These are phyloP conservation scores for Cryptococcus sp. DNA, from an alignment of 1,284 basidiomycete species.

Conservation along the genomic window DNA sequence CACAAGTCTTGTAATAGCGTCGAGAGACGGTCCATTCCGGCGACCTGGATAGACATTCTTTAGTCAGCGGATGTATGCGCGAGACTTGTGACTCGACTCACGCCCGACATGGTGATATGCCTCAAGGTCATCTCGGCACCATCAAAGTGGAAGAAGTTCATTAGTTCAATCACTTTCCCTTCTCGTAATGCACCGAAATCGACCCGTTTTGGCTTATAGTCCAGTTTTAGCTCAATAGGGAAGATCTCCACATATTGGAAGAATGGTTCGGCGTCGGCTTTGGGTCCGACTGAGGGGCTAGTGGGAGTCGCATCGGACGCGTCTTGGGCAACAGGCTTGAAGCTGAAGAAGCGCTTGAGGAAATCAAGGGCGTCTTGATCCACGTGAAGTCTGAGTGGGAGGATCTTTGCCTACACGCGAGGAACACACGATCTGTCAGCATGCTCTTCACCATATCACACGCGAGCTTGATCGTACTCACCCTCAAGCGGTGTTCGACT, in stretches of 20 bases:
- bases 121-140: slow-evolving; percentile 96
- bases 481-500: slow-evolving; percentile 79
- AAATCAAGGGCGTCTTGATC: slow-evolving; percentile 99
- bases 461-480: slow-evolving; percentile 52
- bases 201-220: slow-evolving; percentile 97
- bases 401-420: slow-evolving; percentile 70
- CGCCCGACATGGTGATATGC: slow-evolving; percentile 86
- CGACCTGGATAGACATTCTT: slow-evolving; percentile 61
- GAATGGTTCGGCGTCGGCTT: slow-evolving; percentile 53
- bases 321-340: slow-evolving; percentile 65
- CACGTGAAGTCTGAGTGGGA: slow-evolving; percentile 88
- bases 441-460: background rate
- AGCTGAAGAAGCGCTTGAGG: slow-evolving; percentile 92
- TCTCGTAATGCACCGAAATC: slow-evolving; percentile 90
- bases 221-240: slow-evolving; percentile 80
- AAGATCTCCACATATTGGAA: slow-evolving; percentile 58
- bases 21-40: slow-evolving; percentile 83
- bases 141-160: slow-evolving; percentile 99
- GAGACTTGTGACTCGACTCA: slow-evolving; percentile 57
- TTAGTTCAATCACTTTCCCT: slow-evolving; percentile 91
- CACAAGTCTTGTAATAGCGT: slow-evolving; percentile 93
- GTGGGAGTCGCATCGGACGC: slow-evolving; percentile 26
- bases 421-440: slow-evolving; percentile 1
- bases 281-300: slow-evolving; percentile 35
- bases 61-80: background rate